phyloP scores from a whole-genome alignment of 352 stramenopile species.

The Phytophthora lateralis region DNA sequence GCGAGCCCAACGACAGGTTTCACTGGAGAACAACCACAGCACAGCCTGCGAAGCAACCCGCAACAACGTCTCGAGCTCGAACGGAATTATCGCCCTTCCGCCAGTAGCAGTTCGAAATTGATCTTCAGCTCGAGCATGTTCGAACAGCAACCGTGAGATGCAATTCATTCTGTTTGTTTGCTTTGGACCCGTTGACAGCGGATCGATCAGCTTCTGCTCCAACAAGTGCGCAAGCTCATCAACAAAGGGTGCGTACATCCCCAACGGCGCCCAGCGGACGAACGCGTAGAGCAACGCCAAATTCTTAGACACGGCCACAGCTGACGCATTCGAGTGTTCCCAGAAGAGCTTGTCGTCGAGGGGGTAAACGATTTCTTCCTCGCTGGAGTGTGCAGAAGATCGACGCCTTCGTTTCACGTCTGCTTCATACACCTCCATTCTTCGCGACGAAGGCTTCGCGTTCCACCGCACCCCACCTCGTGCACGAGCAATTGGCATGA shows the following conservation, averaged over 20 bases:
- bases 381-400: neutral
- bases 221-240: conserved; percentile 55
- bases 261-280: conserved; percentile 51
- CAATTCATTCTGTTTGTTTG: conserved; percentile 44
- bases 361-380: conserved; percentile 1
- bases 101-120: neutral
- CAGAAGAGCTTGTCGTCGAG: conserved; percentile 62
- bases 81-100: conserved; percentile 12
- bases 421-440: neutral
- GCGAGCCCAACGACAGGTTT: conserved; percentile 49
- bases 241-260: conserved; percentile 47
- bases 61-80: conserved; percentile 48
- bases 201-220: conserved; percentile 44
- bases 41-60: conserved; percentile 42
- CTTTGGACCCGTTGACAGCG: conserved; percentile 8
- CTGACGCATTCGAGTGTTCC: conserved; percentile 47
- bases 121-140: conserved; percentile 35
- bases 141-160: conserved; percentile 49
- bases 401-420: conserved; percentile 19
- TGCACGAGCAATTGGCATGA: conserved; percentile 11
- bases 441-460: neutral
- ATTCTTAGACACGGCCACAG: conserved; percentile 63
- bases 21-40: conserved; percentile 58
- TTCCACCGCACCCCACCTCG: neutral
- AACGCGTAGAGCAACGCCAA: conserved; percentile 61